Base-by-base conservation (phyloP, 1,139 yeast species). In the Magnusiomyces tetraspermus region DNA sequence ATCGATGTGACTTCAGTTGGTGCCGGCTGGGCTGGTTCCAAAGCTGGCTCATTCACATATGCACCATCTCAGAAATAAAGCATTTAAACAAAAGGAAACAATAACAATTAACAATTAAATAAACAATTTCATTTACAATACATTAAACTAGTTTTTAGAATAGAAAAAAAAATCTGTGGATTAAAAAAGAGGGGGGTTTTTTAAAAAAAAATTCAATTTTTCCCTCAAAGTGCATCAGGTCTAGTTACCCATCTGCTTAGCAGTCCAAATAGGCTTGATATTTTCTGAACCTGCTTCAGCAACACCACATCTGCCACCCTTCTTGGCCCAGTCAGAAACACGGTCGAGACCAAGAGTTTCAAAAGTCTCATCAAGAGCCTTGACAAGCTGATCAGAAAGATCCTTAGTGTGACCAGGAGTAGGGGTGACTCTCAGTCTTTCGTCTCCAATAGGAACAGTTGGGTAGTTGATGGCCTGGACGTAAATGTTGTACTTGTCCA, bases 381-480 rank as follows among this genome's bases (percentile, higher is more conserved):
- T 77, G 56, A 92, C 76, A 62, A 92, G 77, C 59, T 82, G 78
- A 67, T 89, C 87, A 55, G 92, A 78, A 54, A 87, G 76, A 57
- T 83, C 85, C 55, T 81, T 76, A 33, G 81, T 79, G 70, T 92
- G 99, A 53, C 97, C 97, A 43, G 99, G 99, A 44, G 98, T 90
- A 52, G 99, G 97, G 21, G 98, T 92, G 66, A 92, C 83, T 72
- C 99, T 82, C 66, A 92, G 79, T 68, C 98, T 82, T 73, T 92
- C 99, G 60, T 89, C 83, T 57, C 98, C 98, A 64, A 87, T 83
- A 41, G 97, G 85, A 55, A 92, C 98, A 28, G 98, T 92, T 54
- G 99, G 99, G 80, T 85, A 92, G 74, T 92, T 92, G 70, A 92
- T 92, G 52, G 97, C 96, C 73, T 92, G 99, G 50, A 94, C 98